These are phyloP conservation scores for Xylariomycetidae sp. DNA, from an alignment of 2,329 filamentous ascomycete species.

Conservation along the genomic window DNA sequence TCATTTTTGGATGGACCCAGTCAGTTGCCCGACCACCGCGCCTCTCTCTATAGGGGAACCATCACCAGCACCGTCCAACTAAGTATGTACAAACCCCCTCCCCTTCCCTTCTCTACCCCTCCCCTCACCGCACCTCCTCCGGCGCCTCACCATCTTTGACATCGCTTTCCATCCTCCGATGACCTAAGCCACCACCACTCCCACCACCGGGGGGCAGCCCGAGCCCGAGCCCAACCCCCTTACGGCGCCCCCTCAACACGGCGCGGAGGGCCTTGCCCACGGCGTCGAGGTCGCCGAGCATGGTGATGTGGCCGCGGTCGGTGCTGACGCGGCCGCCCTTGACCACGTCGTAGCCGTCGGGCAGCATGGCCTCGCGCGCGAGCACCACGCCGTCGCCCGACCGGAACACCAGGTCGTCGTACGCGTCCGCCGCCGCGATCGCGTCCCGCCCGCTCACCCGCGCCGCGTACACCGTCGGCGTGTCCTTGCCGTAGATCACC, in stretches of 20 bases:
- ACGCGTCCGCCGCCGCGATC: conserved; percentile 71
- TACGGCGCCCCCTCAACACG: conserved; percentile 58
- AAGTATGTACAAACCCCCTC: too few species aligned
- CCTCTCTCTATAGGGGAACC: too few species aligned
- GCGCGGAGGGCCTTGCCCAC: conserved; percentile 70
- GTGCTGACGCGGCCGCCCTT: conserved; percentile 70
- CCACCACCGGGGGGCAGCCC: neutral
- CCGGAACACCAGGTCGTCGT: conserved; percentile 81
- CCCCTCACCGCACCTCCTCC: too few species aligned
- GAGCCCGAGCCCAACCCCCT: conserved; percentile 63
- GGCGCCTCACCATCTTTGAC: neutral
- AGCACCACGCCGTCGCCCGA: conserved; percentile 86
- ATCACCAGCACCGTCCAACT: too few species aligned
- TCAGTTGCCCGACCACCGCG: too few species aligned
- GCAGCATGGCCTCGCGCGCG: conserved; percentile 78
- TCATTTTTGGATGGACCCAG: too few species aligned
- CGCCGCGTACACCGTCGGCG: conserved; percentile 78
- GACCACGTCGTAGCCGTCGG: conserved; percentile 68
- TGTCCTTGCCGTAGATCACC: conserved; percentile 80
- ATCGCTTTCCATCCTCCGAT: neutral
- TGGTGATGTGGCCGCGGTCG: conserved; percentile 79
- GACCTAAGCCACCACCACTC: too few species aligned
- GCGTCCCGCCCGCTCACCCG: conserved; percentile 66
- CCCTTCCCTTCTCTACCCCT: too few species aligned
- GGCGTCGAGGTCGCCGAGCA: conserved; percentile 78